Base-by-base conservation (phyloP, 2,329 filamentous ascomycete species). In the Hymenoscyphus repandus region DNA sequence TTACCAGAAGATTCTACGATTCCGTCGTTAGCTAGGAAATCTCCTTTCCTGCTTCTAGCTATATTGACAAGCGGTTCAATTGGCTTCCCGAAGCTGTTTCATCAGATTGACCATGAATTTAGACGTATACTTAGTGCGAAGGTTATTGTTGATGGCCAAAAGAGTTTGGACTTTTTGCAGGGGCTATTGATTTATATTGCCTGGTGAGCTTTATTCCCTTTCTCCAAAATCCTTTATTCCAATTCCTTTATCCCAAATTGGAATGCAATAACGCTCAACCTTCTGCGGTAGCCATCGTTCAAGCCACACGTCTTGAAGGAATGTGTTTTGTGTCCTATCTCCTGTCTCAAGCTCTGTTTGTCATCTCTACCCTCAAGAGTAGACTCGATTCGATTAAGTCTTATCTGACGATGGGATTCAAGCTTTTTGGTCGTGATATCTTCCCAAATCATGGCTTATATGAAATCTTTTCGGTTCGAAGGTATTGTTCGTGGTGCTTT, bases 131-230 rank as follows among this genome's bases (percentile, higher is more conserved):
- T 66, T 3, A 63, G 61, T 46, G 43, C 51, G 6, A 63, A 64
- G 42, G 47, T 66, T 1, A 77, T 84, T 2, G 72, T 79, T 0
- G 73, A 76, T 3, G 78, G 79, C 0, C 76, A 81, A 67, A 73
- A 78, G 47, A 79, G 73, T 17, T 54, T 83, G 13, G 79, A 83
- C 54, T 63, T 82, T 31, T 62, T 83, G 1, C 76, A 80, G 55
- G 79, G 79, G 2, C 64, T 83, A n/a, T 66, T 83, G 38, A 71
- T 83, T 6, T 83, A 83, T 52, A 74, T 76, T 50, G 70, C 74
- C 10, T 84, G 80, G 80, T 82, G 62, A 58, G 69, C 49, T 17
- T 9, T 27, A 15, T 10, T 31, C 7, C 52, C 2, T 1, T 46
- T 6, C 18, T 17, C 18, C n/a, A n/a, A 5, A 20, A 7, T 40